Base-by-base conservation (phyloP, 352 stramenopile genomes). In the Phytophthora sp. region DNA sequence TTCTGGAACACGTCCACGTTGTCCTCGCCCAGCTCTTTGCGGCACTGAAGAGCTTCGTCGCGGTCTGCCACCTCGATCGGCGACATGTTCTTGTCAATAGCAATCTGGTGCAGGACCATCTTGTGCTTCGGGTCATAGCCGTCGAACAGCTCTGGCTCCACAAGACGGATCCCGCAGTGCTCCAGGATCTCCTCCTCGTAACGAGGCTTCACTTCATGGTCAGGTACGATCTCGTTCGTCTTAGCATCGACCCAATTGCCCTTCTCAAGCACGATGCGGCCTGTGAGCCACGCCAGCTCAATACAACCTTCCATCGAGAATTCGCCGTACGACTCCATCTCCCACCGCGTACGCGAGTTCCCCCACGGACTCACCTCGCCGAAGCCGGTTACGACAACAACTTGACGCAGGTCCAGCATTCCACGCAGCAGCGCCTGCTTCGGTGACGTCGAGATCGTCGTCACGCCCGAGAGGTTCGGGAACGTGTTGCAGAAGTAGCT, bases 231-330 rank as follows among this genome's bases (percentile, higher is more conserved):
- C 51, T 94, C 84, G 59, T 92, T 91, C 20, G 81, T 91, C 64
- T 84, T 84, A 1, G 86, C 85, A 54, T 97, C 88, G 24, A 95
- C 75, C 88, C 89, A 97, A 56, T 85, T 83, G 49, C 85, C 86
- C 57, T 90, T 89, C 42, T 94, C 77, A 50, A 90, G 91, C 66
- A 78, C 65, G 55, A 97, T 96, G 58, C 80, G 82, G 16, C 89
- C 88, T 4, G 86, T 93, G 16, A 96, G 44, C 89, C 88, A 97
- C 15, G 88, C 89, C 12, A 97, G 51, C 57, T 97, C 89, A 51
- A 97, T 92, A 57, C 84, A 91, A 18, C 89, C 89, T 85, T 97
- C 88, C 13, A 97, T 63, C 24, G 89, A 97, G 63, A 97, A 95
- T 62, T 94, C 79, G 42, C 89, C 89, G 69, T 81, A 96, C 50